Base-by-base conservation (phyloP, 805 yeast species). In the Candida adriatica region DNA sequence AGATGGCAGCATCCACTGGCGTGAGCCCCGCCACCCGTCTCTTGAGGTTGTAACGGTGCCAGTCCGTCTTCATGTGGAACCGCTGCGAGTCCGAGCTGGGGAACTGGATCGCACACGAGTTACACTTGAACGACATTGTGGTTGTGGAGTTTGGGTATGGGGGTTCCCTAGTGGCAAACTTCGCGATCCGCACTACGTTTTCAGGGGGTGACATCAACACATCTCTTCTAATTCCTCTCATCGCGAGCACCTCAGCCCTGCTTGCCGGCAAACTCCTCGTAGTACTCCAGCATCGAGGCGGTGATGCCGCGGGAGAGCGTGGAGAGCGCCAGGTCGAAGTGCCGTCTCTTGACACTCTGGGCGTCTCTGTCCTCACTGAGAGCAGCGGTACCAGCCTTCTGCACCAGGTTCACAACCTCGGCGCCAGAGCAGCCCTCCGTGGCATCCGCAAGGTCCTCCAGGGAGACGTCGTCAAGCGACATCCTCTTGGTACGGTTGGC, bases 371-470 rank as follows among this genome's bases (percentile, higher is more conserved):
- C 60, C 44, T 85, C 95, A 79, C 85, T 86, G 36, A 92, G 77
- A 0, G 97, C 96, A n/a, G 82, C 74, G 9, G 92, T 60, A 2
- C 98, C 98, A 1, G 97, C 96, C 56, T 90, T 96, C 55, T 88
- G 97, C 47, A 96, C 85, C 14, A 90, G 55, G 14, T 87, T 66
- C 0, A 88, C 94, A 23, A 92, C 84, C 56, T 92, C 98, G 0
- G 97, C 96, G 22, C 99, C 99, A 0, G 96, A 87, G 49, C 94
- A 87, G 1, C 98, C 97, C 0, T 81, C 90, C 0, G 96, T 83
- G 6, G 59, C 48, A 2, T 46, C 55, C 0, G 94, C 87, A 8
- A 85, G 58, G 8, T 53, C 58, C 1, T 61, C 61, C 16, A 84
- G 53, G 15, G 70, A 70, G 3, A 71, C 72, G 13, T 64, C 67